phyloP scores from a whole-genome alignment of 352 stramenopile genomes.

The Globisporangium spiculum region DNA sequence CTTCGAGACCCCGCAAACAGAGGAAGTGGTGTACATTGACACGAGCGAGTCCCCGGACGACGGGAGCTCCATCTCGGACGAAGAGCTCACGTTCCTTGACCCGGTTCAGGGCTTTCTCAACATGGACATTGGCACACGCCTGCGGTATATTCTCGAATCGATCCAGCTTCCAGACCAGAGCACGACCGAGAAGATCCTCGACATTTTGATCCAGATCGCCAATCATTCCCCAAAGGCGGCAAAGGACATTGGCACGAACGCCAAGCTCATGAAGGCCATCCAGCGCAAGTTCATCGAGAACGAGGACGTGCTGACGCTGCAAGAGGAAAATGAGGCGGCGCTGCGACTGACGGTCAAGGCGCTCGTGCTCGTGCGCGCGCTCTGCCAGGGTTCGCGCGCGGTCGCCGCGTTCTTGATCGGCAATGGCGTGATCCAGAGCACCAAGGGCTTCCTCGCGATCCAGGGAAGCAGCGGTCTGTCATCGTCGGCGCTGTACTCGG shows the following conservation, averaged over 20 bases:
- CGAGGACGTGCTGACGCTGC: conserved; percentile 35
- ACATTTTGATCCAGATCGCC: conserved; percentile 46
- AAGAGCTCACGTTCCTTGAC: conserved; percentile 49
- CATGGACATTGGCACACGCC: conserved; percentile 51
- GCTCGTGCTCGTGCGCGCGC: conserved; percentile 36
- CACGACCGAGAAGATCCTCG: conserved; percentile 49
- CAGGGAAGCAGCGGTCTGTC: conserved; percentile 13
- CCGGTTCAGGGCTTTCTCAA: conserved; percentile 55
- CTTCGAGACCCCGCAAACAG: conserved; percentile 13
- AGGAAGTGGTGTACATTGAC: conserved; percentile 57
- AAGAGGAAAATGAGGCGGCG: conserved; percentile 25
- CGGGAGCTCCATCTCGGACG: conserved; percentile 38
- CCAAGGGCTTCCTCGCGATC: conserved; percentile 53
- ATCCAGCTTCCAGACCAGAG: conserved; percentile 42
- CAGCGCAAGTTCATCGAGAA: conserved; percentile 54
- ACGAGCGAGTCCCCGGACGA: conserved; percentile 35
- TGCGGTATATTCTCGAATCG: conserved; percentile 50
- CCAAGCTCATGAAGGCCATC: conserved; percentile 37
- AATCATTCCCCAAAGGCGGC: conserved; percentile 48
- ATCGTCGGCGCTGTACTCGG: conserved; percentile 19
- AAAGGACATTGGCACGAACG: conserved; percentile 44
- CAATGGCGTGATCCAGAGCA: conserved; percentile 52
- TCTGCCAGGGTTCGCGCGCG: conserved; percentile 50
- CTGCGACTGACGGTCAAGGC: conserved; percentile 39
- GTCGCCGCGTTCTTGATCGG: conserved; percentile 35